Evolutionary conservation across 2,329 filamentous ascomycete genomes (phyloP).

Genomic region (Talaromyces sp.): DNA sequence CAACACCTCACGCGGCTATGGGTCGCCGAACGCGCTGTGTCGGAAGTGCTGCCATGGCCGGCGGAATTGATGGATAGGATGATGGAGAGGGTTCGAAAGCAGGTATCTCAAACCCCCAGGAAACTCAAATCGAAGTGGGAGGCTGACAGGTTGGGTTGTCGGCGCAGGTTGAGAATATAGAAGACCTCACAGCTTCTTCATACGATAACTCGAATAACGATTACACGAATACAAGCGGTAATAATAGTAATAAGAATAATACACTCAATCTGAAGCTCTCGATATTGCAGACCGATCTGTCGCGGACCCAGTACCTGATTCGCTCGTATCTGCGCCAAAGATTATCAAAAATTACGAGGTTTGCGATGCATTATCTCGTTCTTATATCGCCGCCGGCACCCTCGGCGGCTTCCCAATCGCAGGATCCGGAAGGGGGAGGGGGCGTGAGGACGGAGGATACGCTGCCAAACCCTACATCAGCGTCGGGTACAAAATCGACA

Average conservation of each 20-base stretch:
- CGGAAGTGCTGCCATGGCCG: conserved; percentile 80
- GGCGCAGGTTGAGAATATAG: conserved; percentile 61
- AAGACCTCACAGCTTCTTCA: conserved; percentile 52
- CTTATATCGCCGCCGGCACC: conserved; percentile 24
- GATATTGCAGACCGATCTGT: conserved; percentile 92
- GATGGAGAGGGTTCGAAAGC: conserved; percentile 65
- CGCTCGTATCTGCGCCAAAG: conserved; percentile 76
- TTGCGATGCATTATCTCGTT: conserved; percentile 50
- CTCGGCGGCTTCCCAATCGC: conserved; percentile 20
- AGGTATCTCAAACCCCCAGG: conserved; percentile 35
- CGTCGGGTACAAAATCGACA: not conserved
- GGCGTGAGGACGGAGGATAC: conserved; percentile 28
- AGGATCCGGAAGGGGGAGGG: not conserved
- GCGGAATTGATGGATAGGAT: conserved; percentile 77
- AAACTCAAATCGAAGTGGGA: too few species aligned
- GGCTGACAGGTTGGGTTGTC: not conserved
- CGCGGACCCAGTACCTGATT: conserved; percentile 88
- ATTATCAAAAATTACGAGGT: conserved; percentile 66
- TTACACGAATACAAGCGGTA: conserved; percentile 8
- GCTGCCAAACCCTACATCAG: conserved; percentile 26
- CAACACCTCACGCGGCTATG: conserved; percentile 87
- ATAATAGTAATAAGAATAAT: conserved; percentile 51
- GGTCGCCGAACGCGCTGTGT: conserved; percentile 86
- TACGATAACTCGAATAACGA: conserved; percentile 35
- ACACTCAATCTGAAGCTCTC: conserved; percentile 87